phyloP scores from a whole-genome alignment of 106 monocot genomes.

The Phalaenopsis equestris region DNA sequence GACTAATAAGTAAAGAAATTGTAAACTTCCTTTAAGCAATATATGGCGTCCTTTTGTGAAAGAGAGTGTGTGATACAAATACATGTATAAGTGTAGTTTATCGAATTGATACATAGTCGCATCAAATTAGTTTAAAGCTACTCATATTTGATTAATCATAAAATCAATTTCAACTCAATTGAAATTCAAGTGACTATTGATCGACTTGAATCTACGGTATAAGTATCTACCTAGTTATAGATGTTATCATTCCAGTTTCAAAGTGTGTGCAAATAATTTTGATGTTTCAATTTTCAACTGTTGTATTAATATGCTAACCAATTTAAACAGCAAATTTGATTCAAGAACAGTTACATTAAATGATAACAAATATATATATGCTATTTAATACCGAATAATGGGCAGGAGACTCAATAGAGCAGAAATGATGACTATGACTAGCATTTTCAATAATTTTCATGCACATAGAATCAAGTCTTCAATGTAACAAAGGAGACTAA shows the following conservation, averaged over 20 bases:
- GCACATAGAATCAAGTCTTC: not conserved
- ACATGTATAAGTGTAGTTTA: no score
- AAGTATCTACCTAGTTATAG: not conserved
- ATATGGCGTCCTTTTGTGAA: no score
- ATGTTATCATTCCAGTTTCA: not conserved
- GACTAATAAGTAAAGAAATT: no score
- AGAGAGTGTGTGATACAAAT: no score
- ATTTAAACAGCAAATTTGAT: not conserved
- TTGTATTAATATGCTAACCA: not conserved
- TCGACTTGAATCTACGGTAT: not conserved
- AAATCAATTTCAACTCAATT: no score
- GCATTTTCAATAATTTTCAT: not conserved
- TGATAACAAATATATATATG: not conserved
- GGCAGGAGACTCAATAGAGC: not conserved
- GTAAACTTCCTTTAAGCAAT: no score
- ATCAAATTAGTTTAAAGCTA: no score
- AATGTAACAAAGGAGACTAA: not conserved
- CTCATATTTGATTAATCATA: no score
- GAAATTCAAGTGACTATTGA: not conserved
- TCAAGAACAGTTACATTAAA: not conserved
- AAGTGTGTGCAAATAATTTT: not conserved
- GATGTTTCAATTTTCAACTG: not conserved
- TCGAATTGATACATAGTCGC: no score
- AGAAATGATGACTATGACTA: not conserved
- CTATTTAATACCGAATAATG: not conserved